A percentile compares a stretch with the other conserved stretches of the same genome.
phyloP scores from a whole-genome alignment of 116 monocot species.

The Phalaenopsis hybrid region DNA sequence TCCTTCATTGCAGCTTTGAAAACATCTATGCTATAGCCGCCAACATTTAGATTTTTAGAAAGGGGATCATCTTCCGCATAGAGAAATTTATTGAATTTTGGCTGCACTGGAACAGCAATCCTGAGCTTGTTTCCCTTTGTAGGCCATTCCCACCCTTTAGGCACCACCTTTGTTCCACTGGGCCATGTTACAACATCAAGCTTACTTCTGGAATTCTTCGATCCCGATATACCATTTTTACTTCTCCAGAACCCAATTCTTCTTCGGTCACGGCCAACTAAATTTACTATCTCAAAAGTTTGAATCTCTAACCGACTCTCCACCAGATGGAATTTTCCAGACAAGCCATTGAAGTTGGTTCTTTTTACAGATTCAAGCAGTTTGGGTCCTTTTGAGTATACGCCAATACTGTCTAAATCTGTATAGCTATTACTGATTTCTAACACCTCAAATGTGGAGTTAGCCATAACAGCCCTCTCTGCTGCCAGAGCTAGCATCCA shows the following conservation, averaged over 20 bases:
- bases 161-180: conserved; percentile 22
- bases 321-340: conserved; percentile 32
- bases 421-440: conserved; percentile 9
- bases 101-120: conserved; percentile 41
- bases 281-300: conserved; percentile 40
- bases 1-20: conserved; percentile 34
- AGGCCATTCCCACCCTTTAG: conserved; percentile 57
- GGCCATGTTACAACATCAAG: conserved; percentile 40
- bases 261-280: conserved; percentile 7
- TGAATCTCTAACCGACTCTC: conserved; percentile 17
- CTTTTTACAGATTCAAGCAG: conserved; percentile 13
- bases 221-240: conserved; percentile 3
- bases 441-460: conserved; percentile 10
- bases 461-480: conserved; percentile 4
- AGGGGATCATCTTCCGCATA: background rate
- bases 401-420: conserved; percentile 15
- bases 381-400: background rate
- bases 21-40: conserved; percentile 46
- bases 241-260: conserved; percentile 34
- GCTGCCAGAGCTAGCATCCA: conserved; percentile 31
- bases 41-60: background rate
- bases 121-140: conserved; percentile 26
- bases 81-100: conserved; percentile 24
- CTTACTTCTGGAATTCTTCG: background rate
- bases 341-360: conserved; percentile 28